Conservation (phyloP, 2,329 filamentous ascomycete genomes). For the Colletotrichum destructivum region DNA sequence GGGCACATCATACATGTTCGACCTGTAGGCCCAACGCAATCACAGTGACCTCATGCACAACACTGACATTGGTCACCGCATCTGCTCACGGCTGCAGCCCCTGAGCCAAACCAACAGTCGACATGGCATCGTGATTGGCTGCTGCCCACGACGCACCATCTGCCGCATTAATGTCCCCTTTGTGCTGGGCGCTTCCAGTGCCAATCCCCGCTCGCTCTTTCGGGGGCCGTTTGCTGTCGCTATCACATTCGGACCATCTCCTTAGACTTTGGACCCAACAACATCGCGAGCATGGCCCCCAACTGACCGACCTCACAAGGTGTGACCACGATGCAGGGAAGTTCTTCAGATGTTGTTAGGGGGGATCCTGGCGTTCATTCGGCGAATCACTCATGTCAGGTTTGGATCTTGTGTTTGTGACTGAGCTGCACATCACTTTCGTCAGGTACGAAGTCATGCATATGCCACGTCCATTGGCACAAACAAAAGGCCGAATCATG, state of each 20-base stretch:
- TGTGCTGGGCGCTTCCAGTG: conserved; percentile 39
- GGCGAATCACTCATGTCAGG: conserved; percentile 21
- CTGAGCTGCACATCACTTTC: not conserved
- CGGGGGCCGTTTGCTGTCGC: conserved; percentile 27
- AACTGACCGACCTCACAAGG: conserved; percentile 1
- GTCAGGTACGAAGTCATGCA: conserved; percentile 18
- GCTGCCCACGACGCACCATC: not conserved
- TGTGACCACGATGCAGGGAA: not conserved
- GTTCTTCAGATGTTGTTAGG: not conserved
- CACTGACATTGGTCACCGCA: not conserved
- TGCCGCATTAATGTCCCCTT: conserved; percentile 26
- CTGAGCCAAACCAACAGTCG: conserved; percentile 30
- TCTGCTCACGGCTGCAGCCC: conserved; percentile 19
- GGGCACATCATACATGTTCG: not conserved
- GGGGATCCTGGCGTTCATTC: not conserved
- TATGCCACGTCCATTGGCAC: conserved; percentile 12
- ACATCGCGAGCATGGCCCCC: conserved; percentile 16
- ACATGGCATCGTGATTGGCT: conserved; percentile 23
- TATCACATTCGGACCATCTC: conserved; percentile 37
- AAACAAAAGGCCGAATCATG: not conserved
- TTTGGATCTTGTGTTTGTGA: conserved; percentile 1
- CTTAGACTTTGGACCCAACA: conserved; percentile 8
- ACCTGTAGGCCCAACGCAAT: not conserved
- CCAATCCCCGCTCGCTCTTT: conserved; percentile 37
- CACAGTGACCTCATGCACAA: conserved; percentile 1